Conservation (phyloP, 345 rosid genomes). For the Rhodamnia rubescens region DNA sequence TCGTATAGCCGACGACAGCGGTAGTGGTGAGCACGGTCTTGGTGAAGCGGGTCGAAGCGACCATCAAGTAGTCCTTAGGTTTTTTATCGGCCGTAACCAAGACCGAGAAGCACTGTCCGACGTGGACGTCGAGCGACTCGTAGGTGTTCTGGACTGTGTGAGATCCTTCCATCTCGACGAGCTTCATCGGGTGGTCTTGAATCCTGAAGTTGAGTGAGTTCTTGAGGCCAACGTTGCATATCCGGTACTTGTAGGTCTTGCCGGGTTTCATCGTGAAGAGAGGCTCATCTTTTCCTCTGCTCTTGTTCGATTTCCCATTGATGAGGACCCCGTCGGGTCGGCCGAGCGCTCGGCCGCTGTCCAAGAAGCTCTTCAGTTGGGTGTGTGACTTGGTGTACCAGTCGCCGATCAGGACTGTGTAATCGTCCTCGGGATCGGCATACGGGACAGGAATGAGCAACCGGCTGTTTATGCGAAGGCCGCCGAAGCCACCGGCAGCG, state of each 20-base stretch:
- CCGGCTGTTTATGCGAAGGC: constrained; percentile 20
- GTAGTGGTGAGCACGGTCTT: constrained; percentile 9
- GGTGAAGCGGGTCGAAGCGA: constrained; percentile 17
- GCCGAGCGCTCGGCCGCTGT: constrained; percentile 11
- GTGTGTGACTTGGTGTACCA: constrained; percentile 15
- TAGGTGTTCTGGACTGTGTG: constrained; percentile 17
- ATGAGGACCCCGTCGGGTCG: constrained; percentile 18
- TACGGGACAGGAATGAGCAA: constrained; percentile 22
- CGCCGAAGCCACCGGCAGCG: constrained; percentile 16
- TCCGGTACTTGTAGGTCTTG: constrained; percentile 21
- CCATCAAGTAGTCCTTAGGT: constrained; percentile 21
- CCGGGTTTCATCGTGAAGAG: constrained; percentile 20
- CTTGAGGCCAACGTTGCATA: constrained; percentile 20
- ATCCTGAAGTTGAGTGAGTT: constrained; percentile 18
- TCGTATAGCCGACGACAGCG: constrained; percentile 8
- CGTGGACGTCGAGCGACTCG: constrained; percentile 18
- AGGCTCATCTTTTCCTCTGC: constrained; percentile 6
- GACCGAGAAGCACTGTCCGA: constrained; percentile 14
- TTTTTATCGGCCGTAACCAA: constrained; percentile 13
- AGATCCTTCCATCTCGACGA: constrained; percentile 23
- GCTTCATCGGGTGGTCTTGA: constrained; percentile 18
- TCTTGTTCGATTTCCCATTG: constrained; percentile 8
- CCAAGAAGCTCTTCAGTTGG: constrained; percentile 7
- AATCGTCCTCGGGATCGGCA: constrained; percentile 19
- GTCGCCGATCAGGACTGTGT: constrained; percentile 16